phyloP scores from a whole-genome alignment of 305 asterid genomes.

The Solanum hybrid region DNA sequence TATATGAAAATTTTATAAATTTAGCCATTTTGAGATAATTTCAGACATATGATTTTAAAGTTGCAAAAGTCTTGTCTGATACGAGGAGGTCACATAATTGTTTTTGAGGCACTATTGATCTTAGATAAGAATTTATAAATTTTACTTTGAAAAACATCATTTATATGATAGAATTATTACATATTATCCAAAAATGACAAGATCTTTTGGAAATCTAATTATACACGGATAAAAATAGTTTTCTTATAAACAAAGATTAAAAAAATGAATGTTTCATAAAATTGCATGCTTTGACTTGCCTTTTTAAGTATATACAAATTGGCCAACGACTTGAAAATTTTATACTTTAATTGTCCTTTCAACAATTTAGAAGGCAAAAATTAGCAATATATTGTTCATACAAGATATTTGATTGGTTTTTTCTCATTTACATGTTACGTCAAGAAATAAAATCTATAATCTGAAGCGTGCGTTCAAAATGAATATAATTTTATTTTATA shows the following conservation, averaged over 20 bases:
- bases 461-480: not conserved
- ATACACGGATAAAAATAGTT: not conserved
- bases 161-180: too few species aligned
- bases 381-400: not conserved
- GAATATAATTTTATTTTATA: not conserved
- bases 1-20: not conserved
- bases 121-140: not conserved
- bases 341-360: not conserved
- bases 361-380: not conserved
- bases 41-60: not conserved
- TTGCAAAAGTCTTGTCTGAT: too few species aligned
- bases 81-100: not conserved
- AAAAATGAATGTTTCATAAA: not conserved
- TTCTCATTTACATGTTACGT: not conserved
- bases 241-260: not conserved
- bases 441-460: not conserved
- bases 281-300: not conserved
- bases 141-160: not conserved
- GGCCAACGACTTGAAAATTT: not conserved
- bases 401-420: not conserved
- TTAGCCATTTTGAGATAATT: not conserved
- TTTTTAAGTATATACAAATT: not conserved
- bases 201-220: not conserved
- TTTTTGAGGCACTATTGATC: not conserved
- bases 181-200: too few species aligned